Evolutionary conservation across 2,329 filamentous ascomycete species (phyloP), one percentile per base, ranked within the genome.

Genomic region (Ambrosiella xylebori): DNA sequence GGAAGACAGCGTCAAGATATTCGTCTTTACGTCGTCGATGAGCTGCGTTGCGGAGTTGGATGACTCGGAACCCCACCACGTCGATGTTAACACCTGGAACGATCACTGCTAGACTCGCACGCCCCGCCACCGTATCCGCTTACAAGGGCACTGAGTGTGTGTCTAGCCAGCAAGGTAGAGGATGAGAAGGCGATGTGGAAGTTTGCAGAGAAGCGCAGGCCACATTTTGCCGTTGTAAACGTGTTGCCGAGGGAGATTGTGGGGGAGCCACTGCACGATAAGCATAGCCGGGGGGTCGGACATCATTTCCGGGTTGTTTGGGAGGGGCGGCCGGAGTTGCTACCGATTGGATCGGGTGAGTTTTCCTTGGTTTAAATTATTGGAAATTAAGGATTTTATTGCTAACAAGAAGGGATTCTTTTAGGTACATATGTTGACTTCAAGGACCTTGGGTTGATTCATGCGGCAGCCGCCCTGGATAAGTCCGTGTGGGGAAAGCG

Each of bases 1-100:
- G 0, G 66, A 70, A 27, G 61, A 68, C 0, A 65, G 65, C 4
- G 65, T 77, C 0, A 69, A 68, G 57, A 66, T 70, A 1, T 69
- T 75, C 37, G 70, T 76, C 3, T 62, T 70, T 41, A 73, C 71
- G 0, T 70, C 68, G 15, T 71, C 70, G 1, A 65, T 68, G 0
- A 61, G 63, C 1, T 63, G 67, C 0, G 38, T 27, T 19, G 37
- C 36, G 6, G 15, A 56, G 6, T 7, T 56, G 8, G 38, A 41
- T 1, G 60, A 59, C 3, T 55, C 65, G 2, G 63, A 58, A 2
- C 61, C 62, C 1, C 58, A 64, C 3, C 63, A 63, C 1, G 59
- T 63, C 15, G 61, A 37, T 2, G 36, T 7, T 9, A 65, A 67
- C 13, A 67, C 64, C 0, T 73, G 69, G 70, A 71, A 71, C 59